These are phyloP conservation scores for Laburnicola sp. DNA, from an alignment of 2,329 filamentous ascomycete species.

Conservation along the genomic window DNA sequence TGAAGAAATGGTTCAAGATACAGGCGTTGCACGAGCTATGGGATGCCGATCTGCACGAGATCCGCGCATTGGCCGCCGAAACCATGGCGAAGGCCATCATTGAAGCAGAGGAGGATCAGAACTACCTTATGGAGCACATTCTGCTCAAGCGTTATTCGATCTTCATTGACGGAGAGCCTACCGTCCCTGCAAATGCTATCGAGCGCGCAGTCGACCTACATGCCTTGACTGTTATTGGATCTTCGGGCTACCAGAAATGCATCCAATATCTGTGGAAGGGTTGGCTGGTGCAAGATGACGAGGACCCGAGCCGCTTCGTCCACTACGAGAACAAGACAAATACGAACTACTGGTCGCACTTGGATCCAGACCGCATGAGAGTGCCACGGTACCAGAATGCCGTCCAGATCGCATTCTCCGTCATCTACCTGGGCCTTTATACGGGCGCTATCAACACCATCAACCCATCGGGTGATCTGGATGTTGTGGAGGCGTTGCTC, in stretches of 20 bases:
- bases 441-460: slow-evolving; percentile 93
- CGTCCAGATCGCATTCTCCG: slow-evolving; percentile 79
- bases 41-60: slow-evolving; percentile 81
- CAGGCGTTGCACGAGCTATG: slow-evolving; percentile 83
- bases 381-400: slow-evolving; percentile 91
- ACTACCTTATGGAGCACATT: slow-evolving; percentile 77
- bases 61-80: slow-evolving; percentile 82
- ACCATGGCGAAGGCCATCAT: slow-evolving; percentile 90
- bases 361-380: slow-evolving; percentile 93
- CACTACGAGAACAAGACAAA: slow-evolving; percentile 84
- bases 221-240: slow-evolving; percentile 83
- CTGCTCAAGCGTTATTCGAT: slow-evolving; percentile 89
- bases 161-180: slow-evolving; percentile 70
- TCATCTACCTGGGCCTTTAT: slow-evolving; percentile 82
- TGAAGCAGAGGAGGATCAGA: slow-evolving; percentile 76
- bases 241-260: slow-evolving; percentile 94
- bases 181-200: slow-evolving; percentile 80
- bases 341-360: slow-evolving; percentile 74
- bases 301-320: slow-evolving; percentile 86
- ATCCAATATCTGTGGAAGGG: slow-evolving; percentile 91
- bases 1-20: slow-evolving; percentile 73
- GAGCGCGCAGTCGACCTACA: slow-evolving; percentile 94
- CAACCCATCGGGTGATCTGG: slow-evolving; percentile 80
- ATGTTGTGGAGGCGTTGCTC: slow-evolving; percentile 78
- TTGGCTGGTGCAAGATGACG: slow-evolving; percentile 94